Conservation (phyloP, 2,329 filamentous ascomycete genomes). For the Pseudogymnoascus sp. region DNA sequence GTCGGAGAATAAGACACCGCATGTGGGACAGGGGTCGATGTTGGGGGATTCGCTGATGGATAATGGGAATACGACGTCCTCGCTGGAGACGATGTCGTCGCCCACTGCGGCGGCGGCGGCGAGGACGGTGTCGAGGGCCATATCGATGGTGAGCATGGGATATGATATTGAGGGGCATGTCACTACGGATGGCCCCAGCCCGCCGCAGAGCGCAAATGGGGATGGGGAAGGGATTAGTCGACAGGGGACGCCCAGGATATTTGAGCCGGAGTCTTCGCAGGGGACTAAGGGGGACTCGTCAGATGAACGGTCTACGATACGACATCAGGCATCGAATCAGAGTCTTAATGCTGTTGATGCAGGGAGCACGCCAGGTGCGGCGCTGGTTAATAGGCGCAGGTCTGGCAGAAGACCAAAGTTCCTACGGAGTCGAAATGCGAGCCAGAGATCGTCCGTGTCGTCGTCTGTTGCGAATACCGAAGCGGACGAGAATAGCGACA, state of each 20-base stretch:
- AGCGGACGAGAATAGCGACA: slow-evolving; percentile 56
- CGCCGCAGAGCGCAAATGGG: not conserved
- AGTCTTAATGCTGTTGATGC: slow-evolving; percentile 34
- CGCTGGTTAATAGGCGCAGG: slow-evolving; percentile 32
- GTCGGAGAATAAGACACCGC: not conserved
- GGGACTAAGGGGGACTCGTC: slow-evolving; percentile 13
- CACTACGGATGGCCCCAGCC: slow-evolving; percentile 3
- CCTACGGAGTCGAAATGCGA: slow-evolving; percentile 44
- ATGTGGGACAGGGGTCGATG: not conserved
- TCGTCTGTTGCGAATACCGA: slow-evolving; percentile 49
- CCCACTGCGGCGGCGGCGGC: slow-evolving; percentile 48
- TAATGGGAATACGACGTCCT: slow-evolving; percentile 38
- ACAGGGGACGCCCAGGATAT: not conserved
- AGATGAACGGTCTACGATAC: slow-evolving; percentile 22
- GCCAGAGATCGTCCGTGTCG: slow-evolving; percentile 53
- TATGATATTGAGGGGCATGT: slow-evolving; percentile 14
- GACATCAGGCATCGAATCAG: slow-evolving; percentile 29
- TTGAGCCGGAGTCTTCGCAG: not conserved
- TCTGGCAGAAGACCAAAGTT: slow-evolving; percentile 46
- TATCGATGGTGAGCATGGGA: slow-evolving; percentile 37
- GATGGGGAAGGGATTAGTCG: not conserved
- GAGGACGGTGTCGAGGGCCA: slow-evolving; percentile 43
- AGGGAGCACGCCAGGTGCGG: slow-evolving; percentile 39
- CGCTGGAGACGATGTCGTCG: slow-evolving; percentile 46
- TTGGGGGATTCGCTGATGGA: slow-evolving; percentile 14